phyloP scores from a whole-genome alignment of 2,329 filamentous ascomycete genomes.

The Colletotrichum navitas region DNA sequence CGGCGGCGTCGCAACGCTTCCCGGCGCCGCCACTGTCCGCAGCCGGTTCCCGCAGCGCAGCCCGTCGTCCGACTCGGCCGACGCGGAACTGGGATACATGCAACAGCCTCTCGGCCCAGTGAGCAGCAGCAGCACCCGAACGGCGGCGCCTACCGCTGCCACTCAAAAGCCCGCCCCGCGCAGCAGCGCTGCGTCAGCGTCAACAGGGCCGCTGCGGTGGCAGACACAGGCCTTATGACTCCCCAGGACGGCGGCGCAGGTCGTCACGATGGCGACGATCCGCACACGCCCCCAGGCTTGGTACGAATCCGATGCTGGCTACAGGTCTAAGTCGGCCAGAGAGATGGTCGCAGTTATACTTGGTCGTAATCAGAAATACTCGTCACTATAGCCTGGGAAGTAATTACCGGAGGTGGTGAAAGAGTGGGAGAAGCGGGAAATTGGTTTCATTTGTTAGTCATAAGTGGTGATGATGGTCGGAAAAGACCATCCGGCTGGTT shows the following conservation, averaged over 20 bases:
- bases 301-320: background rate
- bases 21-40: slow-evolving; percentile 43
- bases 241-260: slow-evolving; percentile 27
- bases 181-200: background rate
- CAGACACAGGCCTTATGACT: slow-evolving; percentile 38
- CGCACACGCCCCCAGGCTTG: background rate
- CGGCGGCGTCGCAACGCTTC: slow-evolving; percentile 44
- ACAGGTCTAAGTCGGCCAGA: background rate
- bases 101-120: slow-evolving; percentile 37
- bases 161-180: background rate
- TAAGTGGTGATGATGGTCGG: background rate
- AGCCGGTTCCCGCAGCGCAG: slow-evolving; percentile 33
- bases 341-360: slow-evolving; percentile 23
- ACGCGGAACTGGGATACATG: slow-evolving; percentile 39
- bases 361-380: slow-evolving; percentile 12
- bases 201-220: slow-evolving; percentile 22
- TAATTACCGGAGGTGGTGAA: background rate
- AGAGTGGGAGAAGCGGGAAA: background rate
- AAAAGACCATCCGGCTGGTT: background rate
- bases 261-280: slow-evolving; percentile 34
- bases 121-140: background rate
- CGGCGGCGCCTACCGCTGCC: background rate
- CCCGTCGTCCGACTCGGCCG: slow-evolving; percentile 9
- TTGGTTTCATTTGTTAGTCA: background rate
- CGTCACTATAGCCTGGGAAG: background rate